Percentiles rank a stretch among this genome's conserved stretches.
Conservation (phyloP, 495 filamentous ascomycete genomes). For the Pyronema domesticum region DNA sequence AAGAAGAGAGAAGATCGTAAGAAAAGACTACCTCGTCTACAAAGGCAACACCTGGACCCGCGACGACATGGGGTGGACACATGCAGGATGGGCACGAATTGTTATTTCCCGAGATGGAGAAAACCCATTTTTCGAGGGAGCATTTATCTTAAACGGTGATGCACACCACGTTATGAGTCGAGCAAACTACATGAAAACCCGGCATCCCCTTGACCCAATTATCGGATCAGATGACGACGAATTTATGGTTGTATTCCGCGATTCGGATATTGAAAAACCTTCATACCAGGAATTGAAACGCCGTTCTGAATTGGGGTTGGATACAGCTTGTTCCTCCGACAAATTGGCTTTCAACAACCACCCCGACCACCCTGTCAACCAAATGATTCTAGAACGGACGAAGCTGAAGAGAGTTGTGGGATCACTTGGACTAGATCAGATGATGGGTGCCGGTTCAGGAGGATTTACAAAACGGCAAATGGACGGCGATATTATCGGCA, state of each 20-base stretch:
- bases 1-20: constrained; percentile 44
- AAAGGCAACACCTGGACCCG: constrained; percentile 61
- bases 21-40: constrained; percentile 62
- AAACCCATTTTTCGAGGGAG: constrained; percentile 73
- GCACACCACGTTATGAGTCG: constrained; percentile 76
- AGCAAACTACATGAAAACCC: constrained; percentile 55
- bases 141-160: constrained; percentile 61
- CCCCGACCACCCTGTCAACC: constrained; percentile 11
- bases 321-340: constrained; percentile 22
- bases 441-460: constrained; percentile 10
- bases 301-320: neutral
- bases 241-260: constrained; percentile 79
- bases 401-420: constrained; percentile 15
- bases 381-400: constrained; percentile 15
- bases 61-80: constrained; percentile 49
- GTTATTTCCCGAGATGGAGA: constrained; percentile 56
- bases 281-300: constrained; percentile 5
- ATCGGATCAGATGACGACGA: constrained; percentile 44
- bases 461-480: constrained; percentile 18
- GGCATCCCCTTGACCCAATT: constrained; percentile 54
- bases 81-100: constrained; percentile 74
- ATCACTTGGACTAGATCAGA: constrained; percentile 10
- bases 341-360: constrained; percentile 25
- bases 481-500: constrained; percentile 24
- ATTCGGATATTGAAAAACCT: constrained; percentile 53